These are phyloP conservation scores for Yarrowia bubula DNA, from an alignment of 805 yeast genomes.

Conservation along the genomic window DNA sequence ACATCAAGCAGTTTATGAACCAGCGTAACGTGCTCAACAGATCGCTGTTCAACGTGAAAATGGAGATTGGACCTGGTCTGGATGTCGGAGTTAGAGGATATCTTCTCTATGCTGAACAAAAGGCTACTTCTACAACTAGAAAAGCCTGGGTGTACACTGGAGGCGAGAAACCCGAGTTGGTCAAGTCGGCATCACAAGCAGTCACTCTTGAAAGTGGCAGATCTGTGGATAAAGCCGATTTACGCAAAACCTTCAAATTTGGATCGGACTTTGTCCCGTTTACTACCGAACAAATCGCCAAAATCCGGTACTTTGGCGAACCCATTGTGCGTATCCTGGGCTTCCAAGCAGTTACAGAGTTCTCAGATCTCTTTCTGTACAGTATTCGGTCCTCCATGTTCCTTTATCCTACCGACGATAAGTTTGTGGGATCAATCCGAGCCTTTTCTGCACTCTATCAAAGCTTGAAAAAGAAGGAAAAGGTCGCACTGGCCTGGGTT, in stretches of 20 bases:
- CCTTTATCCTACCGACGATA: slow-evolving; percentile 64
- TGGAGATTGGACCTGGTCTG: slow-evolving; percentile 55
- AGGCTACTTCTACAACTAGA: slow-evolving; percentile 41
- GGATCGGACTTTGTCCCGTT: slow-evolving; percentile 45
- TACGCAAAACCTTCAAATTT: slow-evolving; percentile 44
- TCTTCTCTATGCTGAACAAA: slow-evolving; percentile 57
- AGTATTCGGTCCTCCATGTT: slow-evolving; percentile 57
- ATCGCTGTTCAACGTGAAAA: slow-evolving; percentile 58
- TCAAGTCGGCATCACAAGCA: slow-evolving; percentile 47
- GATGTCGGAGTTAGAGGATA: slow-evolving; percentile 71
- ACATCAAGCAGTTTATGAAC: slow-evolving; percentile 41
- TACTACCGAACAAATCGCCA: slow-evolving; percentile 41
- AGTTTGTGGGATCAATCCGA: slow-evolving; percentile 58
- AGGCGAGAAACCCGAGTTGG: slow-evolving; percentile 52
- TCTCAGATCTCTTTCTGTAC: slow-evolving; percentile 46
- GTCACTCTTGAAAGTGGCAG: slow-evolving; percentile 47
- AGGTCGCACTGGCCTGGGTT: slow-evolving; percentile 74
- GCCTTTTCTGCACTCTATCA: slow-evolving; percentile 69
- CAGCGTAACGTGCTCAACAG: slow-evolving; percentile 62
- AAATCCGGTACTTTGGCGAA: slow-evolving; percentile 40
- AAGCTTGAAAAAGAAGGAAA: slow-evolving; percentile 50
- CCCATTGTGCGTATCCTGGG: slow-evolving; percentile 68
- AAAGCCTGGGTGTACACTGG: slow-evolving; percentile 54
- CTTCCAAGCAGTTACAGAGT: slow-evolving; percentile 49
- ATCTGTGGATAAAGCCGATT: slow-evolving; percentile 41